phyloP scores from a whole-genome alignment of 768 basidiomycete species.

The Sutorius australiensis region DNA sequence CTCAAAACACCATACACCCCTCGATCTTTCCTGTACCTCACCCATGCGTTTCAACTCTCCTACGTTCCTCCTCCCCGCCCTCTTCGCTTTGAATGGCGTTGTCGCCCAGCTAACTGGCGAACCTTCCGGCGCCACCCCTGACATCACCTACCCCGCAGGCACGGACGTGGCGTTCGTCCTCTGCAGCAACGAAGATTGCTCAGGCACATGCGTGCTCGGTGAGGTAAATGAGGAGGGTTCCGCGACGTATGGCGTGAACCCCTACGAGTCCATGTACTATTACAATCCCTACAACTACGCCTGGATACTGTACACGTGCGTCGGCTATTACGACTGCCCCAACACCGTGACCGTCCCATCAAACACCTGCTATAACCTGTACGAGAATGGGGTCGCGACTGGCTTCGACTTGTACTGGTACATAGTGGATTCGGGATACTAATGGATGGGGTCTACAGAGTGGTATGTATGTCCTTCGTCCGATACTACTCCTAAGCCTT shows the following conservation, averaged over 20 bases:
- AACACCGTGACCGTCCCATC: not conserved
- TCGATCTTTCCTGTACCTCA: not conserved
- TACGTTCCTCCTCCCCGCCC: not conserved
- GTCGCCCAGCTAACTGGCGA: not conserved
- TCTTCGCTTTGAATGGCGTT: not conserved
- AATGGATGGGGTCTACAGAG: not conserved
- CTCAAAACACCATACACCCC: too few relatives aligned
- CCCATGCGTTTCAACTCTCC: not conserved
- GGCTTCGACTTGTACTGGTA: not conserved
- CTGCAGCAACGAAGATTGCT: not conserved
- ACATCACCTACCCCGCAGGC: not conserved
- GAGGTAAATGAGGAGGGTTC: too few relatives aligned
- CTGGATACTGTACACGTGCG: not conserved
- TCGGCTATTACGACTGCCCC: not conserved
- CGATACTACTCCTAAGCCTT: not conserved
- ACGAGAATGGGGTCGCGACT: not conserved
- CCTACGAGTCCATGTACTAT: not conserved
- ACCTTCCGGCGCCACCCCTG: not conserved
- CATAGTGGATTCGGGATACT: not conserved
- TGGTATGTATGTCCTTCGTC: not conserved
- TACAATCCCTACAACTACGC: not conserved
- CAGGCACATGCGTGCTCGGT: not conserved
- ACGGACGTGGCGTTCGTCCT: not conserved
- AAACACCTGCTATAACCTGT: not conserved
- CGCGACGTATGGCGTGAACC: not conserved